Evolutionary conservation across 495 filamentous ascomycete genomes (phyloP).

Genomic region (Sabuloglossum arenarium): DNA sequence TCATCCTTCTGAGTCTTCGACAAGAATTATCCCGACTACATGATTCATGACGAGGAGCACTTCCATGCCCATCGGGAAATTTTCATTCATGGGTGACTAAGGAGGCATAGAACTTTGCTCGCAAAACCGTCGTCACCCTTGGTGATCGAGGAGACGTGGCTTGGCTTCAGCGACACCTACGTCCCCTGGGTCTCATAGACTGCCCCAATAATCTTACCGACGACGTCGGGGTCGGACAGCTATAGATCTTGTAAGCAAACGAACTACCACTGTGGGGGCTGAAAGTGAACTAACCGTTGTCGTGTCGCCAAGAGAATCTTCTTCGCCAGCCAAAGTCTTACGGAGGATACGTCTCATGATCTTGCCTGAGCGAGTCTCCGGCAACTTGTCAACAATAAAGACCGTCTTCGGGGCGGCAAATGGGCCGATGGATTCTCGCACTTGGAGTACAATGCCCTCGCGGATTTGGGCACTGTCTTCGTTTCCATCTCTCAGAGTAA

Average conservation of each 20-base stretch:
- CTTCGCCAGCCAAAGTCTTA: constrained; percentile 91
- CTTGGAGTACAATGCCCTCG: constrained; percentile 86
- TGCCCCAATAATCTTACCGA: constrained; percentile 67
- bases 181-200: constrained; percentile 45
- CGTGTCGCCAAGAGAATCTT: constrained; percentile 85
- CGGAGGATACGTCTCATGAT: constrained; percentile 96
- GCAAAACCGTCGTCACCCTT: too few species aligned
- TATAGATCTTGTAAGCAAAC: constrained; percentile 24
- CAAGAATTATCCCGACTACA: too few species aligned
- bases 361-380: constrained; percentile 93
- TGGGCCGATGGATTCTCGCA: constrained; percentile 89
- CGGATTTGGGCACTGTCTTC: constrained; percentile 60
- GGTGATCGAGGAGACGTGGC: too few species aligned
- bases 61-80: too few species aligned
- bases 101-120: too few species aligned
- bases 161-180: constrained; percentile 10
- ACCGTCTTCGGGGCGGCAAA: constrained; percentile 93
- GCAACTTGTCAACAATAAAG: constrained; percentile 73
- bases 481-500: constrained; percentile 72
- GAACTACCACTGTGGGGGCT: not conserved
- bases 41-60: too few species aligned
- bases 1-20: too few species aligned
- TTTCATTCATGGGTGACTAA: too few species aligned
- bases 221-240: constrained; percentile 78
- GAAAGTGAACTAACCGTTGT: constrained; percentile 56